Base-by-base conservation (phyloP, 1,284 basidiomycete species). In the Coniferiporia sulphurascens region DNA sequence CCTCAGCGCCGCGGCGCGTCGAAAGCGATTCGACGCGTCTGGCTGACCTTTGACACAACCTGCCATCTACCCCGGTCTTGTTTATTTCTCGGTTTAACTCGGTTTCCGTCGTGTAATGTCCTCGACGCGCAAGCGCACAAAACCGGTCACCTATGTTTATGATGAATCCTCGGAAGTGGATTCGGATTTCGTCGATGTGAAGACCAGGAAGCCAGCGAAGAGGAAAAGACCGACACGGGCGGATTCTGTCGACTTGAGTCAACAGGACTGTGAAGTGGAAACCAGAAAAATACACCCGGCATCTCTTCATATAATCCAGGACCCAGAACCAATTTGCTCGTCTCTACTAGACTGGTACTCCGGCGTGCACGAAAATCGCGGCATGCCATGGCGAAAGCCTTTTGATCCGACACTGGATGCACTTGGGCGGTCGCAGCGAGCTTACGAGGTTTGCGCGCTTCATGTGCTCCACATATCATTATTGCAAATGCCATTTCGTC, bases 371-470 rank as follows among this genome's bases (percentile, higher is more conserved):
- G 74, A 79, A 21, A 72, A 72, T 27, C 82, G 92, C 17, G 82
- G 83, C 38, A 95, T 95, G 92, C 92, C 93, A 1, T 95, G 93
- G 92, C 78, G 92, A 54, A 89, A 89, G 68, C 77, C 79, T 1
- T 91, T 82, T 64, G 74, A 87, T 65, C 73, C 77, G 4, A 73
- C 74, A 7, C 69, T 85, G 63, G 75, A 72, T 48, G 63, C 68
- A 0, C 79, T 82, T 38, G 82, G 80, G 48, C 80, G 81, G 50
- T 78, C 83, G 1, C 90, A 92, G 69, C 75, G 90, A 54, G 90
- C 89, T 1, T 93, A 93, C 65, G 89, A 92, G 79, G 90, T 89
- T 64, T 55, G 66, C 61, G 62, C 63, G 53, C 52, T 53, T 21
- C 58, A 64, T 19, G 27, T 34, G 19, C 52, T 56, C 62, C 44